Evolutionary conservation across 2,329 filamentous ascomycete genomes (phyloP).

Genomic region (Fusarium compactum): DNA sequence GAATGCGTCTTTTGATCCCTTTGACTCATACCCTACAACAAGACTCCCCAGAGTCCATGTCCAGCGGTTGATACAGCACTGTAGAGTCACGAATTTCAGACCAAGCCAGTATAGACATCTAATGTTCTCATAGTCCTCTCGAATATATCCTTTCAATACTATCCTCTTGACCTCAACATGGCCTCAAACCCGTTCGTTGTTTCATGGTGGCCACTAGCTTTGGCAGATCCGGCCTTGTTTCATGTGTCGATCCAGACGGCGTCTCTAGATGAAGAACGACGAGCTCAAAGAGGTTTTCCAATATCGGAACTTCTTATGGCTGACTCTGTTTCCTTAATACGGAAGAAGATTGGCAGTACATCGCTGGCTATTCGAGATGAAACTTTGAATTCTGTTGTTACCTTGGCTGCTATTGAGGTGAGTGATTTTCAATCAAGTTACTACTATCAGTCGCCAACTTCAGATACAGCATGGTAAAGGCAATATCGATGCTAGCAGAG

Average conservation of each 20-base stretch:
- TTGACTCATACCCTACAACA: slow-evolving; percentile 67
- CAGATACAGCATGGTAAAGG: slow-evolving; percentile 63
- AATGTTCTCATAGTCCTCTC: slow-evolving; percentile 62
- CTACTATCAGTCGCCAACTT: not conserved
- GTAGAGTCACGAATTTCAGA: slow-evolving; percentile 52
- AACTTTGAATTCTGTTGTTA: slow-evolving; percentile 69
- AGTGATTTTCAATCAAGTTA: slow-evolving; percentile 18
- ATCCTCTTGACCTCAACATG: slow-evolving; percentile 66
- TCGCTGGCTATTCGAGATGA: slow-evolving; percentile 64
- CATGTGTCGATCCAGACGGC: slow-evolving; percentile 71
- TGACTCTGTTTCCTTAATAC: slow-evolving; percentile 65
- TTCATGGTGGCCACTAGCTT: slow-evolving; percentile 70
- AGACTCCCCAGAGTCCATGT: slow-evolving; percentile 63
- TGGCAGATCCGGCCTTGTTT: slow-evolving; percentile 67
- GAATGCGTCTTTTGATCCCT: slow-evolving; percentile 62
- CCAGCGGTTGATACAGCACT: slow-evolving; percentile 67
- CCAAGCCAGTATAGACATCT: slow-evolving; percentile 18
- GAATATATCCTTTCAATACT: slow-evolving; percentile 71
- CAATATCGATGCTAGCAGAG: slow-evolving; percentile 57
- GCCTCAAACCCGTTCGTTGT: slow-evolving; percentile 68
- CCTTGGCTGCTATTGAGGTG: slow-evolving; percentile 69
- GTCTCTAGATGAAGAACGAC: slow-evolving; percentile 65
- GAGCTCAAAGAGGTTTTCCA: slow-evolving; percentile 64
- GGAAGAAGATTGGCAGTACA: slow-evolving; percentile 61
- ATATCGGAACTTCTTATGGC: slow-evolving; percentile 68